phyloP scores from a whole-genome alignment of 225 moss, liverwort and hornwort genomes.

The Rhytidiadelphus loreus region DNA sequence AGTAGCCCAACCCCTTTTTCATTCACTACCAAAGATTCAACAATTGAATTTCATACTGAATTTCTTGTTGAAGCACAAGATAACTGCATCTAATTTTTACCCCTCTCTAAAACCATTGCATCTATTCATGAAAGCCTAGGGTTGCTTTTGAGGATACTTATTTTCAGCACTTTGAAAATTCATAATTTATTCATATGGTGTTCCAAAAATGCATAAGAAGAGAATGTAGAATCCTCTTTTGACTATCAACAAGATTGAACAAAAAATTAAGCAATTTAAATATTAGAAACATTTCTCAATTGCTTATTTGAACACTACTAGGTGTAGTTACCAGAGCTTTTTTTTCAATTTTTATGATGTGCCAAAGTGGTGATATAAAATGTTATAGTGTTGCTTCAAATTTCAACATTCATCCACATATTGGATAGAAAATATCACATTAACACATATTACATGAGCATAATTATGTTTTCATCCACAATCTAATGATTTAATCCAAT shows the following conservation, averaged over 20 bases:
- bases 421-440: too few species aligned
- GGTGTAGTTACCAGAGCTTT: background rate
- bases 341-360: too few species aligned
- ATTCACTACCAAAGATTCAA: background rate
- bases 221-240: accelerated
- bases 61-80: background rate
- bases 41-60: background rate
- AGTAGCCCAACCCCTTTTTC: accelerated
- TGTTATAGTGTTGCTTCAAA: too few species aligned
- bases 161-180: background rate
- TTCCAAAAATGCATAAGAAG: background rate
- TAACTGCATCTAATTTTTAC: accelerated
- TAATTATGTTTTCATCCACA: too few species aligned
- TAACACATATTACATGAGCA: too few species aligned
- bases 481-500: too few species aligned
- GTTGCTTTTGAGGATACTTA: accelerated
- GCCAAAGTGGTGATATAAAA: too few species aligned
- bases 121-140: background rate
- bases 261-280: background rate
- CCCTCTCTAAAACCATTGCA: too few species aligned
- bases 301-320: background rate
- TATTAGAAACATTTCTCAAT: background rate
- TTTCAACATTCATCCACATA: too few species aligned
- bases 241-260: background rate
- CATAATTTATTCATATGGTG: background rate